These are phyloP conservation scores for Xylaria bambusicola DNA, from an alignment of 495 filamentous ascomycete genomes.

Conservation along the genomic window DNA sequence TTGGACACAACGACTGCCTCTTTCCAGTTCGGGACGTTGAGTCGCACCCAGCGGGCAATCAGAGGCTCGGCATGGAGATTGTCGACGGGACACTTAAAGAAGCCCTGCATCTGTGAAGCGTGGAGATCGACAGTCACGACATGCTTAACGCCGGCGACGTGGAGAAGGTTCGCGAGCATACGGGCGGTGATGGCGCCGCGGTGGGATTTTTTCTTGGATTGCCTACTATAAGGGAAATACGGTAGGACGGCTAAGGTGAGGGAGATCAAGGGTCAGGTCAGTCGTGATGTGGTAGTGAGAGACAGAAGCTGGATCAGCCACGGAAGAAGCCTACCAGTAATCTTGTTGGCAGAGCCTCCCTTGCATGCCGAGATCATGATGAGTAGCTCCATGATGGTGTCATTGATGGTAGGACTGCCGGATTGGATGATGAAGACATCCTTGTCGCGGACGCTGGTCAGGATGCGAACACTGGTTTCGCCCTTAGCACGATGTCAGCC, in stretches of 20 bases:
- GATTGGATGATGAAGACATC: conserved; percentile 99
- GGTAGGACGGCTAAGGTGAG: conserved; percentile 81
- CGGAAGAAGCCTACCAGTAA: conserved; percentile 71
- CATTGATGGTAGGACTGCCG: conserved; percentile 94
- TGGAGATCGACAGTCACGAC: conserved; percentile 97
- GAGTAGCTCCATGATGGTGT: conserved; percentile 96
- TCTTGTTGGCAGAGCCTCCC: conserved; percentile 93
- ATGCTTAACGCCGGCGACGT: conserved; percentile 93
- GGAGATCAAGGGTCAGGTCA: conserved; percentile 22
- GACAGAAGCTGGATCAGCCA: conserved; percentile 11
- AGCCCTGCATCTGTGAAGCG: conserved; percentile 97
- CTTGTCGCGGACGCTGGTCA: conserved; percentile 92
- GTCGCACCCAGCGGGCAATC: conserved; percentile 92
- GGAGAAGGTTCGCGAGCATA: conserved; percentile 93
- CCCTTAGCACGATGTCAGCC: conserved; percentile 71
- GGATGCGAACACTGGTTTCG: conserved; percentile 93
- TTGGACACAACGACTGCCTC: conserved; percentile 97
- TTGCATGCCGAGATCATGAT: conserved; percentile 99
- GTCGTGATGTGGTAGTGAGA: conserved; percentile 17
- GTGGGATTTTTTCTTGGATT: conserved; percentile 99
- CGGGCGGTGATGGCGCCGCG: conserved; percentile 94
- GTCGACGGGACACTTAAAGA: conserved; percentile 97
- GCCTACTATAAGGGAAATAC: conserved; percentile 97
- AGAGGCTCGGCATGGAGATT: conserved; percentile 96
- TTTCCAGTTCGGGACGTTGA: conserved; percentile 82